Conservation (phyloP, 371 early-diverging fungal genomes). For the Dichotomocladium elegans region DNA sequence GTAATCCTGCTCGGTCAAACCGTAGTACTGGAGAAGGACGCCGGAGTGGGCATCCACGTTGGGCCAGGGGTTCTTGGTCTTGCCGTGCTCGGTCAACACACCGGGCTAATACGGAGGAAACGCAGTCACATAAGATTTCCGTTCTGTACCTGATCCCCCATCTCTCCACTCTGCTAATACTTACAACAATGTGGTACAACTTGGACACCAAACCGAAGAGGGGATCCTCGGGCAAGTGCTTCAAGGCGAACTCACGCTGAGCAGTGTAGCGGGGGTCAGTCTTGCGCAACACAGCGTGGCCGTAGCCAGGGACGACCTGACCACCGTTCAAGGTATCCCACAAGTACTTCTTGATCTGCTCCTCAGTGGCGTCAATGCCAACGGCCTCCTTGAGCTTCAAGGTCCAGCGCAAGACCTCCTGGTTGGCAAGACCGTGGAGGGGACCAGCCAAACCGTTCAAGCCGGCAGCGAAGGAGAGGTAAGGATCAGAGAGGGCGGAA, state of each 20-base stretch:
- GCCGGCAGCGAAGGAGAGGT: slow-evolving; percentile 96
- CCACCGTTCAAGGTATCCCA: slow-evolving; percentile 95
- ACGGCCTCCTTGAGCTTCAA: slow-evolving; percentile 87
- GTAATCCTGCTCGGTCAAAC: slow-evolving; percentile 96
- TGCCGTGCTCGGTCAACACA: slow-evolving; percentile 97
- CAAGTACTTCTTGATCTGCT: slow-evolving; percentile 92
- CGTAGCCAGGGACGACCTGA: slow-evolving; percentile 97
- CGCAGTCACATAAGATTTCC: no score
- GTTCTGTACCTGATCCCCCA: no score
- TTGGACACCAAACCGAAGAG: slow-evolving; percentile 95
- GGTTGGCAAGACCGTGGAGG: slow-evolving; percentile 99
- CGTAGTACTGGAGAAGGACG: slow-evolving; percentile 95
- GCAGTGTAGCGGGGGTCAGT: slow-evolving; percentile 98
- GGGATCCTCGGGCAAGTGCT: slow-evolving; percentile 95
- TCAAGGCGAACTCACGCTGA: slow-evolving; percentile 98
- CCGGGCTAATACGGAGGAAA: slow-evolving; percentile 57
- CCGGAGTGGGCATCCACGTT: slow-evolving; percentile 99
- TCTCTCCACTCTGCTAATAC: slow-evolving; percentile 14
- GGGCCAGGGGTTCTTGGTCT: slow-evolving; percentile 99
- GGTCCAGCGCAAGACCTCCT: slow-evolving; percentile 98
- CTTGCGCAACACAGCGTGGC: slow-evolving; percentile 95
- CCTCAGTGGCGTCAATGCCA: slow-evolving; percentile 85
- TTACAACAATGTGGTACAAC: slow-evolving; percentile 89
- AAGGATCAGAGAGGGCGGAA: slow-evolving; percentile 96
- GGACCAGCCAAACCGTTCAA: slow-evolving; percentile 98